phyloP scores from a whole-genome alignment of 2,329 filamentous ascomycete genomes.

The Nectriaceae sp. region DNA sequence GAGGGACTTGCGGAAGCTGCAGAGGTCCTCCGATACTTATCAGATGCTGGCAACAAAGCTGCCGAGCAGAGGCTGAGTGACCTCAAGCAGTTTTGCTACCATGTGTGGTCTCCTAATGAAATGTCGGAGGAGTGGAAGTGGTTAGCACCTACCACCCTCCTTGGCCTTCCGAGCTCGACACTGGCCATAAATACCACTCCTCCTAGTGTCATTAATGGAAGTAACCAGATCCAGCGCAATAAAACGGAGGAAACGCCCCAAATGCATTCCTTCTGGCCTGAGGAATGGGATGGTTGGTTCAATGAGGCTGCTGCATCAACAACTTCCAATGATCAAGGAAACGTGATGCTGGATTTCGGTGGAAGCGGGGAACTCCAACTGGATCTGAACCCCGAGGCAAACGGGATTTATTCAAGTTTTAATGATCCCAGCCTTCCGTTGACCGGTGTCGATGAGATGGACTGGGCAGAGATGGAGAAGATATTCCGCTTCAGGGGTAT shows the following conservation, averaged over 20 bases:
- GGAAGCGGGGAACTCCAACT: slow-evolving; percentile 19
- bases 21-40: slow-evolving; percentile 25
- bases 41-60: slow-evolving; percentile 25
- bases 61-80: slow-evolving; percentile 26
- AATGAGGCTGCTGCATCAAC: background rate
- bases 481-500: slow-evolving; percentile 19
- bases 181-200: background rate
- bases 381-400: slow-evolving; percentile 26
- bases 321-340: slow-evolving; percentile 6
- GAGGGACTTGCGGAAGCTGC: slow-evolving; percentile 24
- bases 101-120: slow-evolving; percentile 27
- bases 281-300: slow-evolving; percentile 1
- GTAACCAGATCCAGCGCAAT: background rate
- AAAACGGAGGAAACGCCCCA: background rate
- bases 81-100: slow-evolving; percentile 27
- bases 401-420: slow-evolving; percentile 30
- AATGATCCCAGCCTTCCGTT: slow-evolving; percentile 31
- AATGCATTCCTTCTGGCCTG: slow-evolving; percentile 1
- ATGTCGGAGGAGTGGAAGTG: slow-evolving; percentile 24
- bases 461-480: slow-evolving; percentile 31
- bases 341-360: slow-evolving; percentile 15
- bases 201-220: background rate
- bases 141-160: slow-evolving; percentile 1
- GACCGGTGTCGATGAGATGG: slow-evolving; percentile 31
- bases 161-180: background rate